Base-by-base conservation (phyloP, 2,329 filamentous ascomycete species). In the Ophiocordyceps camponoti-saundersi region DNA sequence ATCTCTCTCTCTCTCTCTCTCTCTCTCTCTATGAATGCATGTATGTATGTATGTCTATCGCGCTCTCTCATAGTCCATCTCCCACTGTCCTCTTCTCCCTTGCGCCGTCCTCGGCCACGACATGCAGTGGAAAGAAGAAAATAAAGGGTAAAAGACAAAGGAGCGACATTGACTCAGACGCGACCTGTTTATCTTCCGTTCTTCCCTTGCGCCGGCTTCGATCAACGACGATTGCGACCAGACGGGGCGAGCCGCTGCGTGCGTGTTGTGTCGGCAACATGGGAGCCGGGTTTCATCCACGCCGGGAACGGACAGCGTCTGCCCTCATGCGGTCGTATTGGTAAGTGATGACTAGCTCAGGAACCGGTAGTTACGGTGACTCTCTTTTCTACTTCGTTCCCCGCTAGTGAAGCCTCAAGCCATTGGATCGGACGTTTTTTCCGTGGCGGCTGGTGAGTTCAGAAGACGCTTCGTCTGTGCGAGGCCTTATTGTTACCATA, bases 211-310 rank as follows among this genome's bases (percentile, higher is more conserved):
- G 36, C 36, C 36, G 36, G 36, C 34, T 39, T 39, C 34, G 34
- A 39, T n/a, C n/a, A 6, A 15, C 34, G 26, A 39, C 34, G 34
- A 39, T n/a, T 39, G 6, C 34, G 16, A 39, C 36, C 21, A 8
- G 36, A 40, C 36, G 36, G 36, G 36, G 36, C 36, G 36, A 40
- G 36, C 40, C 40, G 40, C 40, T 23, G 40, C 40, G 40, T 42
- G 40, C 40, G 40, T 23, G 15, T n/a, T 23, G 20, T 23, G 40
- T 42, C 40, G 40, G 40, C 40, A 42, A 42, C 18, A 21, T 16
- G 20, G 26, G 18, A 46, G 36, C 45, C 45, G 45, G 45, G 45
- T 46, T 46, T 46, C 45, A 46, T 42, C 20, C 20, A 13, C 21
- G 40, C 20, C 40, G 40, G n/a, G 20, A 21, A 42, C 20, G 40